These are phyloP conservation scores for Mortierella sp. DNA, from an alignment of 371 early-diverging fungal species.

Conservation along the genomic window DNA sequence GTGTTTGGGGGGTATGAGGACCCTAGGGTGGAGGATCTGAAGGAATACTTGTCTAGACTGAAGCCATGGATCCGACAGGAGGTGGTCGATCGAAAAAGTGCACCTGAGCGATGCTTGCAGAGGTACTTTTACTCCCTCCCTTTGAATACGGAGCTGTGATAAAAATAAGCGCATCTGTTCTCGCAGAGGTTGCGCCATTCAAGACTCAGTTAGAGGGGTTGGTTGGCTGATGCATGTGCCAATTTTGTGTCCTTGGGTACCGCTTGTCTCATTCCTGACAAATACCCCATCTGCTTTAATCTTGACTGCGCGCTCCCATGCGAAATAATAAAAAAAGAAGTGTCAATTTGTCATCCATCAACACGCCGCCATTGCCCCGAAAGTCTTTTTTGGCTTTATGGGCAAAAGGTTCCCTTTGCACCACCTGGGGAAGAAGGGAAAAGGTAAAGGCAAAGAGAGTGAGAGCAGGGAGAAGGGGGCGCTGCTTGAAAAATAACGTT, in stretches of 20 bases:
- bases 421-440: not conserved
- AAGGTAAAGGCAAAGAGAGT: not conserved
- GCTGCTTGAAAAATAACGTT: not conserved
- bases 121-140: not conserved
- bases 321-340: no score
- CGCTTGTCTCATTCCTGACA: no score
- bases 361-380: no score
- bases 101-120: not conserved
- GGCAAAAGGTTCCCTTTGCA: no score
- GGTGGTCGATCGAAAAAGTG: not conserved
- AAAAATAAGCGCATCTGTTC: not conserved
- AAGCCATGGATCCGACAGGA: not conserved
- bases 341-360: no score
- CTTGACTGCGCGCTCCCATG: no score
- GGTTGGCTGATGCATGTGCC: no score
- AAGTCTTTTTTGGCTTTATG: no score
- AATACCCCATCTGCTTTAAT: no score
- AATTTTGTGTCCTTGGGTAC: no score
- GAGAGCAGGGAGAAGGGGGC: not conserved
- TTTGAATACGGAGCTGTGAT: not conserved
- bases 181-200: not conserved
- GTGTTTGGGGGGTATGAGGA: not conserved
- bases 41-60: not conserved
- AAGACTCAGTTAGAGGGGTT: no score
- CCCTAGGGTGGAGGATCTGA: not conserved